A percentile compares a stretch with the other conserved stretches of the same genome.
Conservation (phyloP, 169 alveolate species). For the Plasmodium billcollinsi region DNA sequence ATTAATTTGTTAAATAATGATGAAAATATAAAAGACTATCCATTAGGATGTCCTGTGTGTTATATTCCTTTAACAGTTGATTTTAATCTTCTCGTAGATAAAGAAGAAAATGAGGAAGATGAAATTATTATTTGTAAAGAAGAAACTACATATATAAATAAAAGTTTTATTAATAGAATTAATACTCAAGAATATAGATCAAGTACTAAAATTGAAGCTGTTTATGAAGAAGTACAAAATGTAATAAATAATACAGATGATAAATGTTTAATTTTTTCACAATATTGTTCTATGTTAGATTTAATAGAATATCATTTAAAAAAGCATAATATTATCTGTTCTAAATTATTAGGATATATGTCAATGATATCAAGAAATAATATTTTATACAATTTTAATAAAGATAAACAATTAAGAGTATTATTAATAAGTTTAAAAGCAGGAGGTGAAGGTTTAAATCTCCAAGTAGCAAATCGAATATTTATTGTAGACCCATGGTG, state of each 20-base stretch:
- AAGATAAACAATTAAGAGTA: conserved; percentile 86
- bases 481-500: conserved; percentile 98
- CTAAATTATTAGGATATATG: conserved; percentile 88
- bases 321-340: conserved; percentile 86
- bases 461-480: conserved; percentile 97
- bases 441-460: conserved; percentile 99
- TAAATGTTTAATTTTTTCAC: conserved; percentile 91
- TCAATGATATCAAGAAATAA: conserved; percentile 85
- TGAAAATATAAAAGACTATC: conserved; percentile 66
- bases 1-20: conserved; percentile 22
- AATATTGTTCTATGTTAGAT: conserved; percentile 91
- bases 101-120: conserved; percentile 35
- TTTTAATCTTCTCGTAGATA: conserved; percentile 23
- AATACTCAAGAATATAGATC: conserved; percentile 84
- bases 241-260: conserved; percentile 79
- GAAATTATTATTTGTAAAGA: conserved; percentile 51
- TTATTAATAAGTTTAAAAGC: conserved; percentile 94
- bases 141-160: conserved; percentile 68
- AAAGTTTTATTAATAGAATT: conserved; percentile 83
- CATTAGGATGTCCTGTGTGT: conserved; percentile 88
- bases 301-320: conserved; percentile 87
- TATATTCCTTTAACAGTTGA: conserved; percentile 86
- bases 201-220: conserved; percentile 87
- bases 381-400: conserved; percentile 89
- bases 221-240: conserved; percentile 85